phyloP scores from a whole-genome alignment of 495 filamentous ascomycete species.

The Lophiotrema nucula region DNA sequence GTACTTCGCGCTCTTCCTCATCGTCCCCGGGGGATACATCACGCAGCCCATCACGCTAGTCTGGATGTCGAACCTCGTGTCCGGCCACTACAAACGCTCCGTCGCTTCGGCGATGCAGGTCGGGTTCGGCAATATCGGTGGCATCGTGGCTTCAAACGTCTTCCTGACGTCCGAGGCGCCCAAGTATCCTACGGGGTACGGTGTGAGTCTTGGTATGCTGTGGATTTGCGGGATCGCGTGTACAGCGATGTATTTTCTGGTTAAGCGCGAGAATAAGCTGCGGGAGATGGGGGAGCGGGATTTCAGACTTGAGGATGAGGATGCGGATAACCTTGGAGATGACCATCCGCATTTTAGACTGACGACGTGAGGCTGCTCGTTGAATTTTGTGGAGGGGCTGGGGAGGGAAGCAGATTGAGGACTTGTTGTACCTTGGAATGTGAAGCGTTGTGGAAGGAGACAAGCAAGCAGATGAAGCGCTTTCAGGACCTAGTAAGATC shows the following conservation, averaged over 20 bases:
- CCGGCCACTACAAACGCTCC: constrained; percentile 44
- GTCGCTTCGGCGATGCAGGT: constrained; percentile 49
- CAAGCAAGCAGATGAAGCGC: too few relatives aligned
- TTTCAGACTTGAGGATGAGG: constrained; percentile 50
- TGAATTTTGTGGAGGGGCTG: too few relatives aligned
- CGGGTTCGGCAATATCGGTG: constrained; percentile 50
- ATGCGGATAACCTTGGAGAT: constrained; percentile 58
- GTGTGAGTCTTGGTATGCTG: constrained; percentile 45
- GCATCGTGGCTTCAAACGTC: constrained; percentile 43
- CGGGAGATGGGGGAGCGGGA: constrained; percentile 54
- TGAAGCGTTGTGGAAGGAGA: too few relatives aligned
- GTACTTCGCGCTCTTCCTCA: constrained; percentile 46
- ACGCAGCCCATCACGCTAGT: constrained; percentile 42
- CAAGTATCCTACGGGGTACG: constrained; percentile 42
- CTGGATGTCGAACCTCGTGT: constrained; percentile 41
- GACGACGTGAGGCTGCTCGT: constrained; percentile 20
- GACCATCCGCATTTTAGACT: constrained; percentile 49
- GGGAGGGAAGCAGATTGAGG: too few relatives aligned
- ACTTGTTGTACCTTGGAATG: too few relatives aligned
- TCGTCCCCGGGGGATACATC: constrained; percentile 42
- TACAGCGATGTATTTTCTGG: constrained; percentile 47
- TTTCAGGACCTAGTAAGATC: too few relatives aligned
- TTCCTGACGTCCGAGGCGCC: constrained; percentile 44
- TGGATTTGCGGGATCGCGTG: constrained; percentile 49
- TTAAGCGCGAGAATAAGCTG: constrained; percentile 37